Base-by-base conservation (phyloP, 768 basidiomycete species). In the Termitomyces sp. region DNA sequence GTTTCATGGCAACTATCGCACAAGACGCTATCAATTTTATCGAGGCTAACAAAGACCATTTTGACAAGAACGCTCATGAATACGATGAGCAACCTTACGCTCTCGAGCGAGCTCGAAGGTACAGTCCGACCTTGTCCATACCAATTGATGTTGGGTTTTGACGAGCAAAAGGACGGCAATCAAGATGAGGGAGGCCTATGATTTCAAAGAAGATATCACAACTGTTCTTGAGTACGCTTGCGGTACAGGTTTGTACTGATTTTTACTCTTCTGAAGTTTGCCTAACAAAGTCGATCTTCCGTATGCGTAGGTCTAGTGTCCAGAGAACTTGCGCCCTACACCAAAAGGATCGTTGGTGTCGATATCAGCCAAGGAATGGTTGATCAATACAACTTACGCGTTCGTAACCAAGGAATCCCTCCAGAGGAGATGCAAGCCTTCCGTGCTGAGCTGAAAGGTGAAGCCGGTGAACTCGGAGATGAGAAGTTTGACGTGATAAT, bases 281-380 rank as follows among this genome's bases (percentile, higher is more conserved):
- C 25, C 20, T 52, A 32, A 52, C 31, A 14, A 42, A 56, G 29
- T 38, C 10, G 43, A 42, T n/a, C 4, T 42, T 20, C 43, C n/a
- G n/a, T n/a, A 6, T 11, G 15, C 25, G 1, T 45, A 92, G 91
- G 91, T 15, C 71, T 85, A 25, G 71, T 91, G 15, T 86, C 90
- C 2, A 79, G 83, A 63, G 79, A 81, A 47, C 78, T 92, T 29
- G 84, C 83, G 0, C 77, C 84, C 1, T 75, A 88, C 64, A 81
- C 81, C 50, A 87, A 84, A 68, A 77, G 77, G 36, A 81, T 92
- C 63, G 72, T 91, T 15, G 91, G 90, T 10, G 84, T 89, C 15
- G 92, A 93, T 68, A 88, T 92, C 68, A 91, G 86, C 72, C 84
- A 86, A 63, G 81, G 73, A 1, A 83, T 86, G 77, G 87, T 92